Evolutionary conservation across 768 basidiomycete species (phyloP).

Genomic region (Termitomyces sp.): DNA sequence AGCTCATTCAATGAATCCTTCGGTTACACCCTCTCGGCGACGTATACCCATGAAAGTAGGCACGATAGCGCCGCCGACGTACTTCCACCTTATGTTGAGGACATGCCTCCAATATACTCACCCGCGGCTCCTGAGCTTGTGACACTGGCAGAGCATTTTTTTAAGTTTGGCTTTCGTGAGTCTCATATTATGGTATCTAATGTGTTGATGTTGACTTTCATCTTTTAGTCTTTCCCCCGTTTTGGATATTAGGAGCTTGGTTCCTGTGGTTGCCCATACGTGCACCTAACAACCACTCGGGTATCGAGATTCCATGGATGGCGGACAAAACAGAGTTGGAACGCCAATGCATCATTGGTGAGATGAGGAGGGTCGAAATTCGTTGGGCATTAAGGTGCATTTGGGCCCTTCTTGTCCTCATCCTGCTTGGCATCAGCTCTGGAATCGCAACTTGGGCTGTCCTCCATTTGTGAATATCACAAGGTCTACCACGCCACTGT

Average conservation of each 20-base stretch:
- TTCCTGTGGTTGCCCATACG: constrained; percentile 51
- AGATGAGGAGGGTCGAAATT: constrained; percentile 41
- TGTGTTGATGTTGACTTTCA: constrained; percentile 1
- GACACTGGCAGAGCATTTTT: constrained; percentile 55
- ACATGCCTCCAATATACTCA: constrained; percentile 32
- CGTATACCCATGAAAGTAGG: constrained; percentile 32
- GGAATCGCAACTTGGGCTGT: constrained; percentile 29
- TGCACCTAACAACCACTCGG: constrained; percentile 25
- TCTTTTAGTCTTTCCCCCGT: constrained; percentile 49
- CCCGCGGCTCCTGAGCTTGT: constrained; percentile 35
- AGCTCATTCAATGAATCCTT: constrained; percentile 28
- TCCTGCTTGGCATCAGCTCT: constrained; percentile 26
- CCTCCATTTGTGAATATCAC: constrained; percentile 13
- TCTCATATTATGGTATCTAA: constrained; percentile 3
- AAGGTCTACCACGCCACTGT: neutral
- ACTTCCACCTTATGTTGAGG: constrained; percentile 40
- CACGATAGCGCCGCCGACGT: constrained; percentile 31
- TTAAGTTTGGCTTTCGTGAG: constrained; percentile 61
- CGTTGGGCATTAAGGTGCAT: constrained; percentile 57
- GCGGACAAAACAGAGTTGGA: constrained; percentile 50
- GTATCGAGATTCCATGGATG: constrained; percentile 39
- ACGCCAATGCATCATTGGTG: constrained; percentile 35
- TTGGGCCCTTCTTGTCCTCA: constrained; percentile 43
- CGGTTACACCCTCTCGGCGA: constrained; percentile 28
- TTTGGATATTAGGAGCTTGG: constrained; percentile 55